Base-by-base conservation (phyloP, 2,329 filamentous ascomycete species). In the Alternaria atra region DNA sequence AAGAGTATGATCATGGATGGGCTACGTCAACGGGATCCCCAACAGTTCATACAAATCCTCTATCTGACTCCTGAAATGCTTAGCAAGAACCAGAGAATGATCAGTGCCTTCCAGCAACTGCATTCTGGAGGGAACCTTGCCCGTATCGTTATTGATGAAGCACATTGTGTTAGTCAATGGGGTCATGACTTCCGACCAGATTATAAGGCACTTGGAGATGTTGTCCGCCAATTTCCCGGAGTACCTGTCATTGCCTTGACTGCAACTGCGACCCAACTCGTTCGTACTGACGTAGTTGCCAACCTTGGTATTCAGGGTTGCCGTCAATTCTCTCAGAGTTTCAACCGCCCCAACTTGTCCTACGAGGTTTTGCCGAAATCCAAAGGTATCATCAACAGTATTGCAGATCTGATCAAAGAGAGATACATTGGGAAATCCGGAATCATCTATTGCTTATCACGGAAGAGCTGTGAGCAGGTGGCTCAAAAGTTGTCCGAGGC, bases 151-250 rank as follows among this genome's bases (percentile, higher is more conserved):
- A 97, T 99, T 64, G 95, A 99, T 69, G 96, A 99, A 80, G 95
- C 95, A n/a, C 95, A 99, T 77, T 99, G 95, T 78, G 94, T 99
- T 27, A 98, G 95, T 78, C 94, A 99, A 82, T 99, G 95, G 95
- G 95, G 95, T 1, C 95, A 99, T 70, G 95, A 99, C 77, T 99
- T 99, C 76, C 89, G 96, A 46, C 94, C 94, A 0, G 94, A 98
- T 76, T 99, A 99, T 82, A 97, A 97, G 78, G 86, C 87, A 30
- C 83, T 99, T 4, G 93, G 94, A 29, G 85, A 89, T 60, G 83
- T 97, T 43, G 87, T 94, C 50, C 78, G 82, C 40, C 87, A 86
- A 53, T 94, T 94, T 69, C 89, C 90, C 0, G 86, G 87, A 2
- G 91, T 98, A 3, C 95, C 95, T 1, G 85, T 98, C 40, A 97